phyloP scores from a whole-genome alignment of 2,329 filamentous ascomycete genomes.

The Celoporthe dispersa region DNA sequence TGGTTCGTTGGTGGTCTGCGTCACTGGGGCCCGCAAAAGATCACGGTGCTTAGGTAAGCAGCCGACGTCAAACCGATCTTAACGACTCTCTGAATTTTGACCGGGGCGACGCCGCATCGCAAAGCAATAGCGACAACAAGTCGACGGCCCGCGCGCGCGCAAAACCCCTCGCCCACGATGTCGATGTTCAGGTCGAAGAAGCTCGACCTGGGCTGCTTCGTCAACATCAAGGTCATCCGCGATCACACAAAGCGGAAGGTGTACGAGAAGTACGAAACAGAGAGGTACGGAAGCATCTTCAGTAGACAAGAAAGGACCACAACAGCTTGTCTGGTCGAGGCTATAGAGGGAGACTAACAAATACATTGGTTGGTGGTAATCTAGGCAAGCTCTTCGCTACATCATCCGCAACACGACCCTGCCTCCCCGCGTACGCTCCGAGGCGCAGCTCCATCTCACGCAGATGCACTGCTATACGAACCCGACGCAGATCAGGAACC shows the following conservation, averaged over 20 bases:
- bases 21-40: not conserved
- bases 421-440: slow-evolving; percentile 78
- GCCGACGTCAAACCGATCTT: not conserved
- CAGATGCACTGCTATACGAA: slow-evolving; percentile 97
- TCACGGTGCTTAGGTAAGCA: slow-evolving; percentile 13
- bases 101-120: not conserved
- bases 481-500: slow-evolving; percentile 89
- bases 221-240: slow-evolving; percentile 85
- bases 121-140: not conserved
- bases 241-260: slow-evolving; percentile 97
- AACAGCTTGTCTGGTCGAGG: not conserved
- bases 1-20: not conserved
- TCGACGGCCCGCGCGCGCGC: not conserved
- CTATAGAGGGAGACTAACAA: not conserved
- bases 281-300: slow-evolving; percentile 64
- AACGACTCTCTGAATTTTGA: not conserved
- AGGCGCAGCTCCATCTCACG: slow-evolving; percentile 89
- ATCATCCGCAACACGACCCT: slow-evolving; percentile 92
- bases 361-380: slow-evolving; percentile 1
- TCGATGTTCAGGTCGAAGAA: slow-evolving; percentile 88
- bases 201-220: slow-evolving; percentile 84
- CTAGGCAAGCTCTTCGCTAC: slow-evolving; percentile 89
- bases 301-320: not conserved
- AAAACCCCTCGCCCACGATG: slow-evolving; percentile 55
- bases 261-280: slow-evolving; percentile 82